Base-by-base conservation (phyloP, 805 yeast species). In the Lipomyces oligophaga region DNA sequence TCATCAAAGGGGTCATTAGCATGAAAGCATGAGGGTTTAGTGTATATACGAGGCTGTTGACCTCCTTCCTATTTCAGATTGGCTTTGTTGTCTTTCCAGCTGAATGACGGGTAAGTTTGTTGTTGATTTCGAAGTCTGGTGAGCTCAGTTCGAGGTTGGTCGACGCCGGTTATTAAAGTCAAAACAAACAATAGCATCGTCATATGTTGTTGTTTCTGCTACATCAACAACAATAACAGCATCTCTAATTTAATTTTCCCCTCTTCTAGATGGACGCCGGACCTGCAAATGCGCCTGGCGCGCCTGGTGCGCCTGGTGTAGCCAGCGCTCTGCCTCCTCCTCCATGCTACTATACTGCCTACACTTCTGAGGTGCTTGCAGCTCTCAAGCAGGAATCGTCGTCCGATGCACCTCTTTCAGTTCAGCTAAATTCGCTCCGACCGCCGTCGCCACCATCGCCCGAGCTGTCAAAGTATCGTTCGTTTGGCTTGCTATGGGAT, bases 241-340 rank as follows among this genome's bases (percentile, higher is more conserved):
- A 7, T 22, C 35, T 22, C 3, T 8, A 11, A 13, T n/a, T 8
- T 32, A 6, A 5, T 22, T 4, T n/a, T 18, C 25, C 24, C 41
- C 15, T 15, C 34, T 10, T 3, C 31, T 4, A 20, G 10, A 16
- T 38, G 16, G 27, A 16, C 15, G 16, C 27, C 36, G 49, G 50
- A 37, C 31, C 31, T n/a, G n/a, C n/a, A n/a, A n/a, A n/a, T n/a
- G n/a, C n/a, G n/a, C n/a, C n/a, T n/a, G n/a, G n/a, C n/a, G n/a
- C n/a, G n/a, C n/a, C n/a, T n/a, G n/a, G n/a, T n/a, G n/a, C n/a
- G n/a, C n/a, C 44, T 21, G 67, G 65, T 20, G 60, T 70, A 28
- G 75, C 96, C 13, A 79, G 96, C 5, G 72, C 90, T 34, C 93
- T 85, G 58, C 98, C 98, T 1, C 94, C 95, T 1, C 97, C 98